Evolutionary conservation across 129 eudicot genomes (phyloP).

Genomic region (Flaveria trinervia): DNA sequence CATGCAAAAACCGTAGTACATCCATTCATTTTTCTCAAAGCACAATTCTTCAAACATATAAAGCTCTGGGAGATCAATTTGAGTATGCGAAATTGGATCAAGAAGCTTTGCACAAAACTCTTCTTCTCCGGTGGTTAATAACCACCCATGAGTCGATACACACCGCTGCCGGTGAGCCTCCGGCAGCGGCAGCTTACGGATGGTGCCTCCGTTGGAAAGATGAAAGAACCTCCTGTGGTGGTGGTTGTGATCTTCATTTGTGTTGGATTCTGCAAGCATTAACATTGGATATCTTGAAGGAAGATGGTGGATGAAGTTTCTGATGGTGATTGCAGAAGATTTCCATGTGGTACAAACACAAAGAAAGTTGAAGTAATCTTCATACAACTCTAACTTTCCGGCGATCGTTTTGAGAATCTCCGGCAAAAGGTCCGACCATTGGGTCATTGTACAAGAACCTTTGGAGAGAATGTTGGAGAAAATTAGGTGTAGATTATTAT

Average conservation of each 20-base stretch:
- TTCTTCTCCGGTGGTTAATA: constrained; percentile 24
- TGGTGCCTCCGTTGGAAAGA: constrained; percentile 25
- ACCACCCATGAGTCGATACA: constrained; percentile 31
- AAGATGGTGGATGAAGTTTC: neutral
- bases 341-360: constrained; percentile 10
- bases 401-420: constrained; percentile 27
- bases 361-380: constrained; percentile 2
- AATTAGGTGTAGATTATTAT: no score
- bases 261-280: constrained; percentile 29
- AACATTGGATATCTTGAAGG: constrained; percentile 29
- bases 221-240: neutral
- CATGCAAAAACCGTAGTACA: constrained; percentile 26
- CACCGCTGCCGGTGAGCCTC: constrained; percentile 32
- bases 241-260: neutral
- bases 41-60: constrained; percentile 26
- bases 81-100: constrained; percentile 22
- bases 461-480: no score
- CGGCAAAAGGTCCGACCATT: constrained; percentile 33
- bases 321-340: constrained; percentile 9
- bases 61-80: constrained; percentile 27
- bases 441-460: neutral
- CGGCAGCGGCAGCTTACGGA: constrained; percentile 17
- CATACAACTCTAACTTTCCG: constrained; percentile 12
- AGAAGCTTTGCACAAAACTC: constrained; percentile 27
- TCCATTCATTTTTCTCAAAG: constrained; percentile 32